phyloP scores from a whole-genome alignment of 306 rosid species.

The Hylodesmum podocarpum region DNA sequence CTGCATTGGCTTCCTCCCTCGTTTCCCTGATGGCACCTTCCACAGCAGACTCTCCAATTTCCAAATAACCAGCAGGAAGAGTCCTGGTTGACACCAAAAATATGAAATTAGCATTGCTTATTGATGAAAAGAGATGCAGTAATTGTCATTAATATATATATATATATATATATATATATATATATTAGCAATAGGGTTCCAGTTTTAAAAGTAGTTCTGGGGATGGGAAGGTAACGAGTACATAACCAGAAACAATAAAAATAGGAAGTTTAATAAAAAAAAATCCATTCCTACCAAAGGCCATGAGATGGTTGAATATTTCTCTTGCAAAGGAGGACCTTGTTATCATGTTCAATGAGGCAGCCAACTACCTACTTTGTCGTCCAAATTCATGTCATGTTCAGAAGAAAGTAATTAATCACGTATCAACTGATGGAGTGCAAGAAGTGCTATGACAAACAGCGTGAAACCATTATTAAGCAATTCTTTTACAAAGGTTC shows the following conservation, averaged over 20 bases:
- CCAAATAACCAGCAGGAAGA: constrained; percentile 96
- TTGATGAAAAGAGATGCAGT: constrained; percentile 29
- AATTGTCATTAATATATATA: constrained; percentile 23
- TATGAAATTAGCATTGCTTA: constrained; percentile 28
- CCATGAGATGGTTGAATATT: constrained; percentile 92
- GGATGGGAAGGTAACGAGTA: constrained; percentile 3
- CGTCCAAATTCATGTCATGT: constrained; percentile 28
- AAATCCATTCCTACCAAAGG: constrained; percentile 70
- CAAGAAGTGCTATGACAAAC: constrained; percentile 1
- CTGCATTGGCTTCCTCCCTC: constrained; percentile 95
- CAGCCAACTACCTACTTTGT: constrained; percentile 89
- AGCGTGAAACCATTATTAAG: constrained; percentile 14
- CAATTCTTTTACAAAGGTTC: not conserved
- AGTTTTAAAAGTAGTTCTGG: not conserved
- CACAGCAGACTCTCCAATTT: constrained; percentile 92
- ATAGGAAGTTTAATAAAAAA: not conserved
- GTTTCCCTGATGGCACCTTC: constrained; percentile 98
- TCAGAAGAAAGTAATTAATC: constrained; percentile 34
- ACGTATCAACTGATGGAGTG: not conserved
- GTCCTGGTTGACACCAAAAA: constrained; percentile 65
- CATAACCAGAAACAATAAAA: constrained; percentile 14
- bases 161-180: no score
- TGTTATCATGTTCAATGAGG: constrained; percentile 77
- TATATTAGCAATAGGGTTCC: constrained; percentile 16
- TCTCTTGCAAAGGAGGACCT: constrained; percentile 96